A percentile compares a stretch with the other conserved stretches of the same genome.
These are phyloP conservation scores for Henningerozyma blattae DNA, from an alignment of 805 yeast species.

Conservation along the genomic window DNA sequence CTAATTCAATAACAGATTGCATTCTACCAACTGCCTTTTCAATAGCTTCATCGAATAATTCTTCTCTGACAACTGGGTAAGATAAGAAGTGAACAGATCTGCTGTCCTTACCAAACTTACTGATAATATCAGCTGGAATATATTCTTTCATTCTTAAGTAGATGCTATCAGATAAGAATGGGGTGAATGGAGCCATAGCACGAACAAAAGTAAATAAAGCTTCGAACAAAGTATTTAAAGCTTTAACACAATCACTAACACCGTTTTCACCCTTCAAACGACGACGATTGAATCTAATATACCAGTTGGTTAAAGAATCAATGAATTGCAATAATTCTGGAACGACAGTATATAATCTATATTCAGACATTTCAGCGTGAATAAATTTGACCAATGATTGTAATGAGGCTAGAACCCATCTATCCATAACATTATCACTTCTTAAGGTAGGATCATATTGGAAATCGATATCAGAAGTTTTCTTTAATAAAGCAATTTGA, in stretches of 20 bases:
- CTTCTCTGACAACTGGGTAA: slow-evolving; percentile 78
- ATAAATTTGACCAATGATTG: slow-evolving; percentile 82
- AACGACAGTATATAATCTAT: slow-evolving; percentile 91
- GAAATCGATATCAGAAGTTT: slow-evolving; percentile 60
- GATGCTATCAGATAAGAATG: slow-evolving; percentile 84
- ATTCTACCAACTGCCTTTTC: slow-evolving; percentile 86
- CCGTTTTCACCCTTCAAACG: slow-evolving; percentile 95
- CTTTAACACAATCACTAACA: slow-evolving; percentile 68
- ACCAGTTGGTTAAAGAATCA: slow-evolving; percentile 96
- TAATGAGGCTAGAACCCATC: slow-evolving; percentile 92
- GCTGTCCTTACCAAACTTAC: slow-evolving; percentile 39
- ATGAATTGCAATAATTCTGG: slow-evolving; percentile 81
- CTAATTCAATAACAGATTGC: slow-evolving; percentile 94
- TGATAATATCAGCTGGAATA: slow-evolving; percentile 49
- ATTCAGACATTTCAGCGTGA: slow-evolving; percentile 80
- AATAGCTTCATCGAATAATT: slow-evolving; percentile 67
- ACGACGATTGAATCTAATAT: slow-evolving; percentile 94
- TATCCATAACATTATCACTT: slow-evolving; percentile 90
- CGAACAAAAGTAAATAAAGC: slow-evolving; percentile 79
- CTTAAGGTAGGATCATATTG: slow-evolving; percentile 50
- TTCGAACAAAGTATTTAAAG: slow-evolving; percentile 84
- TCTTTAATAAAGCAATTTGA: slow-evolving; percentile 74
- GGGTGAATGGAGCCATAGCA: slow-evolving; percentile 99
- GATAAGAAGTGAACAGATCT: slow-evolving; percentile 89
- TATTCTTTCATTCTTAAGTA: slow-evolving; percentile 60